Percentiles rank a stretch among this genome's conserved stretches.
Evolutionary conservation across 345 rosid species (phyloP).

Genomic region (Pelargonium nanum): DNA sequence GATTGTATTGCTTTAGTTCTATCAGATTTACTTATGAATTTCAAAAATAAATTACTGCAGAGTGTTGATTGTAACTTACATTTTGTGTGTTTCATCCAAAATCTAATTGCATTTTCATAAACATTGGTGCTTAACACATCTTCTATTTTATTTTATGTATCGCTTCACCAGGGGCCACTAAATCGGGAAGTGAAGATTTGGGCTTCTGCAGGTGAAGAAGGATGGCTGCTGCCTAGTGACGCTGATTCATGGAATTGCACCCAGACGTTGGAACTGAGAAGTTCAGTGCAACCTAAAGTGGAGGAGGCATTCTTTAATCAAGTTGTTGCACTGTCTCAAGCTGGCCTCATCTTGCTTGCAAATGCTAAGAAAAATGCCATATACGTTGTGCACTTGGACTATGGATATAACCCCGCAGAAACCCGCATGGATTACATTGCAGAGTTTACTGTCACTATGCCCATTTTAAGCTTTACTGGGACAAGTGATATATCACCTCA

Average conservation of each 20-base stretch:
- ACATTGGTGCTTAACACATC: background rate
- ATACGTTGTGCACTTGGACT: conserved; percentile 69
- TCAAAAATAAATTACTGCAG: too few species aligned
- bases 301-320: conserved; percentile 82
- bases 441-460: conserved; percentile 84
- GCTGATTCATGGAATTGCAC: conserved; percentile 65
- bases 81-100: background rate
- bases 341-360: conserved; percentile 66
- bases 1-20: conserved; percentile 1
- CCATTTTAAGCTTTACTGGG: conserved; percentile 82
- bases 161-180: conserved; percentile 51
- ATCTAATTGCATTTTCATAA: background rate
- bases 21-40: background rate
- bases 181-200: conserved; percentile 78
- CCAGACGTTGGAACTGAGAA: conserved; percentile 62
- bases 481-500: conserved; percentile 39
- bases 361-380: conserved; percentile 84
- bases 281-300: conserved; percentile 48
- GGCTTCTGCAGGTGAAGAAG: conserved; percentile 65
- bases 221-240: conserved; percentile 64
- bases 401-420: conserved; percentile 64
- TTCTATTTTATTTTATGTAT: background rate
- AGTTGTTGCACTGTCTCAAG: conserved; percentile 58
- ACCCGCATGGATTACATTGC: conserved; percentile 71
- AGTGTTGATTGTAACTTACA: background rate